Conservation (phyloP, 2,329 filamentous ascomycete species). For the Botrytis fragariae region DNA sequence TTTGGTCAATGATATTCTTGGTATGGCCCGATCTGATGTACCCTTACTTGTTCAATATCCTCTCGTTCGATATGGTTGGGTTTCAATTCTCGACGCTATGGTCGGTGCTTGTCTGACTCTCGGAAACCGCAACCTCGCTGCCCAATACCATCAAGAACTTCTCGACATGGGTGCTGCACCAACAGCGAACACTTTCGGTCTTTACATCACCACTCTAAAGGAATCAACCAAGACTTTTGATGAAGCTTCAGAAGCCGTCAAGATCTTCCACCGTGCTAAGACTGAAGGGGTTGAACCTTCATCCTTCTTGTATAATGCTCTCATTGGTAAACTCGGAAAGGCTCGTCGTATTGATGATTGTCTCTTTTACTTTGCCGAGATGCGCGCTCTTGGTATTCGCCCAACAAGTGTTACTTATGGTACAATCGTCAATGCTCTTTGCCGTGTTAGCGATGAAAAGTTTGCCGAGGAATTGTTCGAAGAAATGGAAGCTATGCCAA, state of each 20-base stretch:
- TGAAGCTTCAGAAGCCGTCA: slow-evolving; percentile 92
- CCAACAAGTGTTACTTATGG: slow-evolving; percentile 98
- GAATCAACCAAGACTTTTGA: slow-evolving; percentile 97
- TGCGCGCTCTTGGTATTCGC: slow-evolving; percentile 88
- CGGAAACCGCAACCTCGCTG: slow-evolving; percentile 76
- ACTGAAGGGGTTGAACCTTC: slow-evolving; percentile 92
- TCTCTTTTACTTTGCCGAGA: slow-evolving; percentile 96
- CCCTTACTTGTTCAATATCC: slow-evolving; percentile 81
- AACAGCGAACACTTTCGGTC: slow-evolving; percentile 94
- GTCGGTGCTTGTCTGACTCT: slow-evolving; percentile 84
- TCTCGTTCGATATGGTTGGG: slow-evolving; percentile 91
- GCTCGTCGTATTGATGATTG: slow-evolving; percentile 97
- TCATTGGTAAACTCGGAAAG: slow-evolving; percentile 98
- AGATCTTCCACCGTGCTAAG: slow-evolving; percentile 94
- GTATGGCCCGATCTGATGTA: slow-evolving; percentile 85
- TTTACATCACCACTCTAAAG: slow-evolving; percentile 99
- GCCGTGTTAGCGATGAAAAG: slow-evolving; percentile 94
- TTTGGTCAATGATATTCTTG: slow-evolving; percentile 80
- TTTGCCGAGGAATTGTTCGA: slow-evolving; percentile 98
- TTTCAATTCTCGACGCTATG: slow-evolving; percentile 94
- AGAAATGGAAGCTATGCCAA: slow-evolving; percentile 98
- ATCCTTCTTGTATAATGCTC: slow-evolving; percentile 95
- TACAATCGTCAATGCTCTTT: slow-evolving; percentile 95
- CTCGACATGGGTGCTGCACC: slow-evolving; percentile 86
- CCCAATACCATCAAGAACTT: slow-evolving; percentile 87